Evolutionary conservation across 208 protist genomes (phyloP), one percentile per base, ranked within the genome.

Genomic region (Acanthamoeba sp.): DNA sequence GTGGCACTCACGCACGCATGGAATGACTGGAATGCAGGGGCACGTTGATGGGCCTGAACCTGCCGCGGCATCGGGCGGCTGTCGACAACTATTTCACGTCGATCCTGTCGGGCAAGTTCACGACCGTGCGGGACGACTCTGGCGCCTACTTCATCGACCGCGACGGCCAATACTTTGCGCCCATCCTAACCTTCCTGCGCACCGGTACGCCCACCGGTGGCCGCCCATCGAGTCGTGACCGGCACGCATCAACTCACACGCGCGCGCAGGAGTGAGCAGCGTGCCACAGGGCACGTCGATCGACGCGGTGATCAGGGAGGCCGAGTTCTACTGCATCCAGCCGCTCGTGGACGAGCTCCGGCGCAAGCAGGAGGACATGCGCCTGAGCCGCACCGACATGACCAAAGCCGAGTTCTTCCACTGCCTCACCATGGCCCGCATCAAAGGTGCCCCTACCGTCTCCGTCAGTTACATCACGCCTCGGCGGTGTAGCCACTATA

Each of bases 101-200:
- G 2, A 52, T 71, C 29, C 88, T 82, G 16, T 94, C 48, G 29
- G 66, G 90, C 27, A 59, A 71, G 71, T 94, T 94, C 45, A 1
- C 6, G 3, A 52, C 36, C 29, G 24, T 92, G 3, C 48, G 78
- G 62, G 94, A 95, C 52, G 94, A 95, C 2, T 84, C 38, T 1
- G 94, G 94, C 18, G 85, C 88, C 36, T 90, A 84, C 62, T 71
- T 95, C 50, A 93, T 95, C 29, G 94, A 95, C 78, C 64, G 89
- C 27, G 73, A 95, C 55, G 87, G 87, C 22, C 94, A 91, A 16
- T 93, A 94, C 80, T 95, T 95, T 84, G 88, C 50, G 55, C 89
- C 88, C 18, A 52, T 95, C 40, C 89, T 95, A 55, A 87, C 62
- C 1, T 95, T 85, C 93, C 76, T 95, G n/a, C 94, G 94, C 6